phyloP scores from a whole-genome alignment of 495 filamentous ascomycete genomes.

The Penicillium paradoxum region DNA sequence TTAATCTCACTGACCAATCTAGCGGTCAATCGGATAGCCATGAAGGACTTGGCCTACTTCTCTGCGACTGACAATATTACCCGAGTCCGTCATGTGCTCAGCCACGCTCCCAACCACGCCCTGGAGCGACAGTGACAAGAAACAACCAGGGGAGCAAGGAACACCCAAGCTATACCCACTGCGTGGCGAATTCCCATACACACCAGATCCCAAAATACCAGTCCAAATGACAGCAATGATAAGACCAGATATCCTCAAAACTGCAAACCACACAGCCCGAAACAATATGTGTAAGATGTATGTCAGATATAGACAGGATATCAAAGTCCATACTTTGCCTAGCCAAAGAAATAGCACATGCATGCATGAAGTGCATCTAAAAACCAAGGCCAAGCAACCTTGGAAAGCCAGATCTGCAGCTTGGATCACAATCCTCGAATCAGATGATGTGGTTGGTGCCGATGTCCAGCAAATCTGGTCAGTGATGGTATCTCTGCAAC shows the following conservation, averaged over 20 bases:
- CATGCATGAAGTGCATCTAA: neutral
- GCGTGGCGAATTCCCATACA: neutral
- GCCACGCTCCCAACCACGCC: neutral
- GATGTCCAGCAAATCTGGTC: neutral
- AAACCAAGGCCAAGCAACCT: neutral
- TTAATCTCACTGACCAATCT: neutral
- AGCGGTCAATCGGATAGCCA: neutral
- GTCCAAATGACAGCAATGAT: neutral
- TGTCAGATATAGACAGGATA: neutral
- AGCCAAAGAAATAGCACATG: neutral
- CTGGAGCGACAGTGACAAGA: neutral
- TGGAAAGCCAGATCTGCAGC: neutral
- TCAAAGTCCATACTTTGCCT: neutral
- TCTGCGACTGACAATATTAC: neutral
- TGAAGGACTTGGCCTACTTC: neutral
- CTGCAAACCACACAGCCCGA: neutral
- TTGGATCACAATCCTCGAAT: constrained; percentile 11
- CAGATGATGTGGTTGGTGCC: constrained; percentile 1
- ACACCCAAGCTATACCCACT: neutral
- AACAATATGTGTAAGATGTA: neutral
- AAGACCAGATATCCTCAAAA: neutral
- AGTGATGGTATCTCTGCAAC: neutral
- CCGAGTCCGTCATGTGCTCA: constrained; percentile 1
- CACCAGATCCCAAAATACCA: neutral
- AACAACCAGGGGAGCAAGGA: neutral